Evolutionary conservation across 2,329 filamentous ascomycete genomes (phyloP).

Genomic region (Penicillium fuscoglaucum): DNA sequence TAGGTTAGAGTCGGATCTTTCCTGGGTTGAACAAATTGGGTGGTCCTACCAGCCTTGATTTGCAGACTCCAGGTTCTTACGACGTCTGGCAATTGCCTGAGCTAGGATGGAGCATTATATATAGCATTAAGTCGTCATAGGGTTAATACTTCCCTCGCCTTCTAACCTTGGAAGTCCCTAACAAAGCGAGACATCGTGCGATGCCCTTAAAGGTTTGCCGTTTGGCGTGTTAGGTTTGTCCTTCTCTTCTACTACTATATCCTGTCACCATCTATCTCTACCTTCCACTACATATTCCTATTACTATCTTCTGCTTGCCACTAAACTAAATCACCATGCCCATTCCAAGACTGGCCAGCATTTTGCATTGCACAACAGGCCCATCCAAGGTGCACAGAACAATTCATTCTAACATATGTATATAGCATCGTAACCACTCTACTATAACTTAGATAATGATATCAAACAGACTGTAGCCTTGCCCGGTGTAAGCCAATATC

Average conservation of each 20-base stretch:
- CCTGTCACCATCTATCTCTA: neutral
- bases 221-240: neutral
- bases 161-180: neutral
- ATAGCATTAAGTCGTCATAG: neutral
- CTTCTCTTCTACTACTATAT: neutral
- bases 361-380: neutral
- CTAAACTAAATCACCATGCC: neutral
- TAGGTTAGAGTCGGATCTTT: conserved; percentile 30
- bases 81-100: neutral
- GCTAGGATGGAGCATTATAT: neutral
- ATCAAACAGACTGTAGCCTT: neutral
- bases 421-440: neutral
- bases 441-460: neutral
- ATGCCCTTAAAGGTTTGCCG: neutral
- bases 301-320: neutral
- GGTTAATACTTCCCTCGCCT: neutral
- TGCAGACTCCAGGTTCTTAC: neutral
- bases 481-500: neutral
- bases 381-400: neutral
- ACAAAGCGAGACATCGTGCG: neutral
- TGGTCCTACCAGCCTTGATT: neutral
- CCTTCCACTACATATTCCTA: too few species aligned
- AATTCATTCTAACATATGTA: neutral
- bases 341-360: neutral
- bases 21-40: neutral